A percentile compares a stretch with the other conserved stretches of the same genome.
Evolutionary conservation across 2,329 filamentous ascomycete genomes (phyloP).

Genomic region (Alternaria alternata): DNA sequence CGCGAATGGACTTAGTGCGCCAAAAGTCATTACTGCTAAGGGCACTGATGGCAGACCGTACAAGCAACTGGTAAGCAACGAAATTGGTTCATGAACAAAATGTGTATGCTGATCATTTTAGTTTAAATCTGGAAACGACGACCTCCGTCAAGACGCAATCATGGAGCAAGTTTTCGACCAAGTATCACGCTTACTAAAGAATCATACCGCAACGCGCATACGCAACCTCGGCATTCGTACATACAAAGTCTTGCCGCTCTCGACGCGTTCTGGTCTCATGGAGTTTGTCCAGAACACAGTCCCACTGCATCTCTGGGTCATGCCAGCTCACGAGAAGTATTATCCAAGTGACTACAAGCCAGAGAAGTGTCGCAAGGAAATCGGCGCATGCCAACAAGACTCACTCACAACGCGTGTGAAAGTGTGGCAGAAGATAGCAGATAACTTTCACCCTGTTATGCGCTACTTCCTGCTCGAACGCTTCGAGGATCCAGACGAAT

Average conservation of each 20-base stretch:
- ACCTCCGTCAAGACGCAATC: slow-evolving; percentile 94
- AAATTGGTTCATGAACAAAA: not conserved
- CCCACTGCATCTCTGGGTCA: slow-evolving; percentile 88
- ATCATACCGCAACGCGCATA: slow-evolving; percentile 86
- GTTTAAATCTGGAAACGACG: slow-evolving; percentile 94
- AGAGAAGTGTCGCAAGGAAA: slow-evolving; percentile 78
- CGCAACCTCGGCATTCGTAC: slow-evolving; percentile 90
- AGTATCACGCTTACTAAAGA: slow-evolving; percentile 86
- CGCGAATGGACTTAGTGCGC: slow-evolving; percentile 87
- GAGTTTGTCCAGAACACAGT: slow-evolving; percentile 96
- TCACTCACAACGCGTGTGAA: slow-evolving; percentile 74
- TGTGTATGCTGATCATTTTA: slow-evolving; percentile 37
- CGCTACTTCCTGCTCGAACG: slow-evolving; percentile 97
- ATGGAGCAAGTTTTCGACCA: slow-evolving; percentile 99
- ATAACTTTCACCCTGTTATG: slow-evolving; percentile 91
- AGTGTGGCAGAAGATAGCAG: slow-evolving; percentile 78
- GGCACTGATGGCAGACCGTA: slow-evolving; percentile 80
- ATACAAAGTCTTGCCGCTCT: slow-evolving; percentile 95
- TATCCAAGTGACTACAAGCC: slow-evolving; percentile 84
- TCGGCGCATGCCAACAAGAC: slow-evolving; percentile 74
- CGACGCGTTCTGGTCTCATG: slow-evolving; percentile 85
- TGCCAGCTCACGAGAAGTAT: slow-evolving; percentile 88
- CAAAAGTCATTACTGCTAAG: slow-evolving; percentile 87
- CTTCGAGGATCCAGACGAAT: slow-evolving; percentile 92
- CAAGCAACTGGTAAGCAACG: slow-evolving; percentile 75